Base-by-base conservation (phyloP, 179 eudicot species). In the Spergularia azorica region DNA sequence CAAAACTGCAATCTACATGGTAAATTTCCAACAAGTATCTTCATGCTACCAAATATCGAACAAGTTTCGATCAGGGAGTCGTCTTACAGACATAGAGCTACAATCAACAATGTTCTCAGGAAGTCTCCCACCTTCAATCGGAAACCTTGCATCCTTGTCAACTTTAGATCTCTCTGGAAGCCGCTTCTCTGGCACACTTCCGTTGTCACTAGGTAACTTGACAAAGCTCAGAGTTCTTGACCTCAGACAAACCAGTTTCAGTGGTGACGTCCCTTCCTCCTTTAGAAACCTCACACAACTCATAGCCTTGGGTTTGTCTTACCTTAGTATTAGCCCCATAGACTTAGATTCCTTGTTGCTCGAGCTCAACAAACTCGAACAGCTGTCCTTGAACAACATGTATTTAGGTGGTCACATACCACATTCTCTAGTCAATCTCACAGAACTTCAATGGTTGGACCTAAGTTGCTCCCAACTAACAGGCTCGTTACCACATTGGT, bases 21-120 rank as follows among this genome's bases (percentile, higher is more conserved):
- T 67, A 21, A 72, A 20, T 74, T 87, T 54, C 87, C 88, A 6
- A 6, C 0, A 6, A 17, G 39, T 14, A 64, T 87, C 21, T 83
- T 87, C 15, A 41, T 16, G 10, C 54, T 87, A 1, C 86, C 79
- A 12, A 62, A 66, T 12, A 80, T 87, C 0, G 71, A 59, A n/a
- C 3, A 32, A 39, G 16, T 87, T 87, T 62, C 36, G 14, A 32
- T 39, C 36, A 0, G 66, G 58, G n/a, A 76, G 70, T 54, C 43
- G 9, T 14, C 81, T 87, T 9, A 12, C 41, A 58, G 0, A 0
- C 2, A 11, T 76, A 50, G 1, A 7, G 10, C 62, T 58, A 6
- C 11, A 0, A 0, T 0, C 2, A 0, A 78, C 81, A 5, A 3
- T 32, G 16, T 43, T 78, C 65, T 72, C 58, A 3, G 81, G 77